Conservation (phyloP, 345 rosid species). For the Streptanthus diversifolius region DNA sequence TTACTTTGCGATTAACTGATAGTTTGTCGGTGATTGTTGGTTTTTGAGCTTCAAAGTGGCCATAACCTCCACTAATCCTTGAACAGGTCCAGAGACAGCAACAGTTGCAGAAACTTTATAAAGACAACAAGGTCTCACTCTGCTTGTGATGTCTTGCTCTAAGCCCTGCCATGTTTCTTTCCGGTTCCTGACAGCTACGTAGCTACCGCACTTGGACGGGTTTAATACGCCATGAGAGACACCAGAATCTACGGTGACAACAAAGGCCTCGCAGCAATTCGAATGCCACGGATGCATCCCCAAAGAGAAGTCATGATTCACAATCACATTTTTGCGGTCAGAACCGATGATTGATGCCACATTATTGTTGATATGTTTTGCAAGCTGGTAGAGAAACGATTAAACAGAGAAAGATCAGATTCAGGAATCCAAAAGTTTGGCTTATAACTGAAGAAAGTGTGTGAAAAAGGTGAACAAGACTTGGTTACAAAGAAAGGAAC, state of each 20-base stretch:
- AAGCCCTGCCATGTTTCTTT: slow-evolving; percentile 91
- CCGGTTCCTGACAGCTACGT: slow-evolving; percentile 61
- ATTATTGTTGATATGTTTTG: slow-evolving; percentile 33
- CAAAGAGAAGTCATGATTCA: slow-evolving; percentile 68
- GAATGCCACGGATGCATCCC: slow-evolving; percentile 77
- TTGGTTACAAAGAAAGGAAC: slow-evolving; percentile 25
- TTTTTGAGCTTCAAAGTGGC: slow-evolving; percentile 76
- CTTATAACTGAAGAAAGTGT: slow-evolving; percentile 16
- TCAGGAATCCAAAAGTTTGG: not conserved
- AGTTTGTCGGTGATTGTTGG: slow-evolving; percentile 46
- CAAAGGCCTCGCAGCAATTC: slow-evolving; percentile 68
- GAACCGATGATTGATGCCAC: slow-evolving; percentile 42
- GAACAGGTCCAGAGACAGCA: slow-evolving; percentile 61
- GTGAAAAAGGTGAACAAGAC: slow-evolving; percentile 12
- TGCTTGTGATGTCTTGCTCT: slow-evolving; percentile 81
- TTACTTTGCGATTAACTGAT: slow-evolving; percentile 75
- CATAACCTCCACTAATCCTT: slow-evolving; percentile 54
- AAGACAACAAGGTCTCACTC: slow-evolving; percentile 47
- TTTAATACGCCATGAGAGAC: slow-evolving; percentile 44
- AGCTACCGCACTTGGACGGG: slow-evolving; percentile 37
- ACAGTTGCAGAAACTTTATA: slow-evolving; percentile 66
- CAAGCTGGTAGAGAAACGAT: slow-evolving; percentile 1
- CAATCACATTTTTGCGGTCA: slow-evolving; percentile 52
- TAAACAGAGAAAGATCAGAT: not conserved
- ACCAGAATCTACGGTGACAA: slow-evolving; percentile 44